Evolutionary conservation across 2,329 filamentous ascomycete genomes (phyloP).

Genomic region (Ustulina deusta): DNA sequence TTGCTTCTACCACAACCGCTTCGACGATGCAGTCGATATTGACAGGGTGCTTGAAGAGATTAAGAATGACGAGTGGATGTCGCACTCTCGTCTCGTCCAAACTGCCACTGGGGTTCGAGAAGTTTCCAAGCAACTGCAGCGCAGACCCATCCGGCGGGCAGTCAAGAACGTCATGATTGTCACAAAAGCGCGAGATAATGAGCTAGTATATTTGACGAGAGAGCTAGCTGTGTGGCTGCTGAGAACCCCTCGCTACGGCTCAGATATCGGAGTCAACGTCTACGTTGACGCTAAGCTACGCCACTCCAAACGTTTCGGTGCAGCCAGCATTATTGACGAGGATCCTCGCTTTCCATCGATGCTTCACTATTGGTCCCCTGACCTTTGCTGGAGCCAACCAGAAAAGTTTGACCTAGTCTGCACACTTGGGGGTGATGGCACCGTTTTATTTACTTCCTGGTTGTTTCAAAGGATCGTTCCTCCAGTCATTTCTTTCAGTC

Average conservation of each 20-base stretch:
- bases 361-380: constrained; percentile 95
- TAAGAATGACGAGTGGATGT: constrained; percentile 87
- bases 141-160: constrained; percentile 89
- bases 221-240: constrained; percentile 91
- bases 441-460: constrained; percentile 89
- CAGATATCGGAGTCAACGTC: constrained; percentile 91
- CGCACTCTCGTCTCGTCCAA: constrained; percentile 92
- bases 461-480: constrained; percentile 91
- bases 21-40: constrained; percentile 95
- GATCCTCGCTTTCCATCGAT: constrained; percentile 83
- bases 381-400: constrained; percentile 92
- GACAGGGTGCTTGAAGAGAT: constrained; percentile 96
- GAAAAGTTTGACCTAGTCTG: constrained; percentile 96
- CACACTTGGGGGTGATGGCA: constrained; percentile 87
- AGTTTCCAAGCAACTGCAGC: constrained; percentile 93
- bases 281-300: constrained; percentile 97
- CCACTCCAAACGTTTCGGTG: constrained; percentile 88
- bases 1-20: constrained; percentile 97
- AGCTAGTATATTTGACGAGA: constrained; percentile 87
- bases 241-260: constrained; percentile 88
- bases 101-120: constrained; percentile 95
- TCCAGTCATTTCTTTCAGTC: constrained; percentile 84
- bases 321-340: constrained; percentile 76
- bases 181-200: constrained; percentile 96
- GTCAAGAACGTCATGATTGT: constrained; percentile 98